Percentiles rank a stretch among this genome's conserved stretches.
Evolutionary conservation across 2,329 filamentous ascomycete genomes (phyloP).

Genomic region (Dryadomyces sulphureus): DNA sequence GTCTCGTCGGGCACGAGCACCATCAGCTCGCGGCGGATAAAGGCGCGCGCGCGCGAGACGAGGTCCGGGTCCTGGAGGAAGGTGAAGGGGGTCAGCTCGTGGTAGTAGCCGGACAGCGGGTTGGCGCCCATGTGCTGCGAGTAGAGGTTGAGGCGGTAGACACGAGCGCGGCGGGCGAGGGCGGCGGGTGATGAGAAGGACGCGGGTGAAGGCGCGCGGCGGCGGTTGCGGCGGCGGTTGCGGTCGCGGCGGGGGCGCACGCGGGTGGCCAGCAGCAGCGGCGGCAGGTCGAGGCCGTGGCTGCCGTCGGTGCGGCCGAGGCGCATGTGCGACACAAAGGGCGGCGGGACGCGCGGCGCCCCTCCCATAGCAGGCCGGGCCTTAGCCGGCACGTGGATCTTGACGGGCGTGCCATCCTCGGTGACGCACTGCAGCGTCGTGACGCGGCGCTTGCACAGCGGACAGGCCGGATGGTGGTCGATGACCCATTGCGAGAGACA

Average conservation of each 20-base stretch:
- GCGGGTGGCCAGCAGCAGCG: too few species aligned
- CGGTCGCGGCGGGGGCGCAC: too few species aligned
- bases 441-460: conserved; percentile 54
- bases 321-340: too few species aligned
- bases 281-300: too few species aligned
- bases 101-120: conserved; percentile 61
- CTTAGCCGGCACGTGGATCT: conserved; percentile 31
- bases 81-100: conserved; percentile 50
- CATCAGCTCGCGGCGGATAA: conserved; percentile 69
- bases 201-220: neutral
- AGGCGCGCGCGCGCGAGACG: conserved; percentile 62
- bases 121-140: conserved; percentile 76
- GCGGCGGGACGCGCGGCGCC: too few species aligned
- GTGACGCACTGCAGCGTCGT: conserved; percentile 51
- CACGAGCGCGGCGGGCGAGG: conserved; percentile 46
- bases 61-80: conserved; percentile 53
- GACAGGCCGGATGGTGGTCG: conserved; percentile 55
- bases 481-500: conserved; percentile 70
- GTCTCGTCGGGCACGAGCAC: conserved; percentile 24
- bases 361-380: neutral
- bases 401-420: conserved; percentile 35
- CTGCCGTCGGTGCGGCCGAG: too few species aligned
- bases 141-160: conserved; percentile 61
- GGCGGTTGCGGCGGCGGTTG: neutral
- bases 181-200: conserved; percentile 14